phyloP scores from a whole-genome alignment of 768 basidiomycete genomes.

The Termitomyces sp. region DNA sequence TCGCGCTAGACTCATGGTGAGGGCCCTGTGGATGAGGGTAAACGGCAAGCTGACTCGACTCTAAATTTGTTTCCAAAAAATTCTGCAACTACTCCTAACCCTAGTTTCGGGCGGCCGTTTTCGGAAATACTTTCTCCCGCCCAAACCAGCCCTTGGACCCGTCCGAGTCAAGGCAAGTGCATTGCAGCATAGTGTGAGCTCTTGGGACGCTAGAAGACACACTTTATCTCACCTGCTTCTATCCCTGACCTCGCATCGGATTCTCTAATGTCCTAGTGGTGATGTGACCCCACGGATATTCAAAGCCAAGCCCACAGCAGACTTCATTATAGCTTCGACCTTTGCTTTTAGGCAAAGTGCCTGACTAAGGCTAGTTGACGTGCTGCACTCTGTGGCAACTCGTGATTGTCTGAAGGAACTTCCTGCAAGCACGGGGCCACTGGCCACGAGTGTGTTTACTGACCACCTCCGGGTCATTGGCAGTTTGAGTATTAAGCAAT shows the following conservation, averaged over 20 bases:
- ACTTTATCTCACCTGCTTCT: background rate
- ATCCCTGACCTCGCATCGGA: background rate
- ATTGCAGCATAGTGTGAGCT: background rate
- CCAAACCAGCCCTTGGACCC: background rate
- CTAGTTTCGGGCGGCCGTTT: slow-evolving; percentile 6
- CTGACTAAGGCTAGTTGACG: too few species aligned
- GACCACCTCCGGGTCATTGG: background rate
- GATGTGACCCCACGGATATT: background rate
- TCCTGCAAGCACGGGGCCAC: background rate
- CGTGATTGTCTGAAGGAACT: too few species aligned
- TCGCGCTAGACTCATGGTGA: slow-evolving; percentile 38
- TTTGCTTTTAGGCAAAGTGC: background rate
- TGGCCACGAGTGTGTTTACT: background rate
- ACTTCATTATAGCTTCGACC: background rate
- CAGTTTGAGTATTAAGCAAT: background rate
- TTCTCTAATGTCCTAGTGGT: background rate
- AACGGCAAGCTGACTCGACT: slow-evolving; percentile 14
- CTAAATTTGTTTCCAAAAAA: slow-evolving; percentile 10
- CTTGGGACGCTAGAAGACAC: background rate
- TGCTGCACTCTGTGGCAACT: background rate
- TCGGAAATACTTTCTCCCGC: slow-evolving; percentile 3
- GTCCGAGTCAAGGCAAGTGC: background rate
- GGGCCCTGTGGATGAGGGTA: slow-evolving; percentile 12
- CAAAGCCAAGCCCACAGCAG: background rate
- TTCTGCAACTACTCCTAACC: slow-evolving; percentile 10